Base-by-base conservation (phyloP, 768 basidiomycete species). In the Russula olivacea region DNA sequence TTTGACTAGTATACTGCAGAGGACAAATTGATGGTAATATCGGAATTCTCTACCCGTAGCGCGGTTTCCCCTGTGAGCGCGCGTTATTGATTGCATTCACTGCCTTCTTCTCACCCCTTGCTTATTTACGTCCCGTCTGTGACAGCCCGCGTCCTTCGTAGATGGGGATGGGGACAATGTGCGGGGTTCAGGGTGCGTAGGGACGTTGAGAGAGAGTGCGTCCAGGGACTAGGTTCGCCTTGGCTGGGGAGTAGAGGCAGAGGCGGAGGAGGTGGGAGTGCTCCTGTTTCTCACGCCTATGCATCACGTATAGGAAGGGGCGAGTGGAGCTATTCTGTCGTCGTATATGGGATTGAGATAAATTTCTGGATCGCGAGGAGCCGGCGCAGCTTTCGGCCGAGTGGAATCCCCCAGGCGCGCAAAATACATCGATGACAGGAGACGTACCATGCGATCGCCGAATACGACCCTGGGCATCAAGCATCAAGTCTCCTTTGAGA, bases 401-500 rank as follows among this genome's bases (percentile, higher is more conserved):
- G 51, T 25, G n/a, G 9, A 4, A 4, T 17, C 11, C 4, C 4
- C 36, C 43, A 54, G 15, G 43, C 52, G 52, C 43, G 28, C n/a
- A 38, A 34, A 34, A 43, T 15, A 11, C 21, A 53, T 58, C 40
- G 61, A 38, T 58, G 23, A 30, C 10, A 32, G 19, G 21, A 6
- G 21, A 6, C 14, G 25, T 23, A 9, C 34, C 32, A 38, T 36
- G 57, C 34, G 34, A 63, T 58, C 56, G 51, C 23, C 32, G 15
- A 25, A 34, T 41, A 36, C 30, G 41, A 47, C 38, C 38, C 43
- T 25, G 49, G 55, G 51, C 43, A 57, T 45, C 32, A 38, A 34
- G 51, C 43, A 57, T 45, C 32, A 38, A 34, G 49, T 19, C 21
- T 57, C 49, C 49, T 51, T 32, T 51, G 59, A 54, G 52, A 47